Evolutionary conservation across 805 yeast species (phyloP), one percentile per base, ranked within the genome.

Genomic region (Candida dajiaensis): DNA sequence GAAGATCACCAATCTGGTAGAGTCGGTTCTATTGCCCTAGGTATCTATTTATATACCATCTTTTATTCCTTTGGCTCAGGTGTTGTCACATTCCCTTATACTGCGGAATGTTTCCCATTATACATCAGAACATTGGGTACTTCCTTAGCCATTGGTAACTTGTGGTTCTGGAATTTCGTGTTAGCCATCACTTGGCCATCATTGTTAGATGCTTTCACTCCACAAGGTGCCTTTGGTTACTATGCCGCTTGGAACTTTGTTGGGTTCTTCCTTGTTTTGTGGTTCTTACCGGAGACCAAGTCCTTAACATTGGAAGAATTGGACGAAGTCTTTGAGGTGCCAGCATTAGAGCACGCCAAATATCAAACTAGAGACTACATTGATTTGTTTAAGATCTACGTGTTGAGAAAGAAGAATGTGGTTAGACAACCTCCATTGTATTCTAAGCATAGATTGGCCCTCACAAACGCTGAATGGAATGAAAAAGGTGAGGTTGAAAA

Each of bases 171-270:
- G 72, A 82, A 82, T 63, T 81, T 81, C 55, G 67, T 82, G 44
- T 68, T 81, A 50, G 80, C 94, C 19, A 73, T 87, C 51, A 81
- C 95, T 9, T 83, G 94, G 94, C 94, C 95, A 31, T 70, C 86
- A 21, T 66, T 88, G 63, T 64, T 76, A 47, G 73, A 66, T 41
- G 81, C 83, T 0, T 82, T 88, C 67, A 79, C 77, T 46, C 77
- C 89, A 3, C 87, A 83, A 53, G 96, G 96, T 64, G 95, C 95
- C 4, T 88, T 85, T 62, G 89, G 94, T 13, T 88, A 81, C 76
- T 88, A 86, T 59, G 95, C 94, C 1, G 95, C 83, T 13, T 84
- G 92, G 90, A 87, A 87, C 63, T 55, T 80, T 48, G 68, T 80
- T 45, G 87, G 86, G 0, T 81, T 81, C 70, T 78, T 81, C 67